Evolutionary conservation across 306 rosid species (phyloP).

Genomic region (Castanea crenata): DNA sequence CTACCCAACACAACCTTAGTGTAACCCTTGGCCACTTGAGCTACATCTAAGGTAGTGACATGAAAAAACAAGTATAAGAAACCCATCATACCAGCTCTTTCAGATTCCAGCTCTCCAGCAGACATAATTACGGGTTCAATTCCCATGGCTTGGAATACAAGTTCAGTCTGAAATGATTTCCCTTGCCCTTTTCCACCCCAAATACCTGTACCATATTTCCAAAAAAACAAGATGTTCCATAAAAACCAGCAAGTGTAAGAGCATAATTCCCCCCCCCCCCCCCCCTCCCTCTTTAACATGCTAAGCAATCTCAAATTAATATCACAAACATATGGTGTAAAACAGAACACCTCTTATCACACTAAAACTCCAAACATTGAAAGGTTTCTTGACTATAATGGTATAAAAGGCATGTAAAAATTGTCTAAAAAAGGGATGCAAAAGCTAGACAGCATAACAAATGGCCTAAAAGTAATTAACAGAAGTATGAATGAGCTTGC

Average conservation of each 20-base stretch:
- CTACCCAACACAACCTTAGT: not conserved
- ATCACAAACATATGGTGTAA: not conserved
- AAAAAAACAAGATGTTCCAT: slow-evolving; percentile 6
- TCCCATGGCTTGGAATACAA: slow-evolving; percentile 90
- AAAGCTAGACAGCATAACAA: not conserved
- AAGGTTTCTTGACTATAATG: not conserved
- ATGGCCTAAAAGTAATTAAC: not conserved
- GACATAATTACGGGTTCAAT: slow-evolving; percentile 93
- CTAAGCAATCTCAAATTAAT: not conserved
- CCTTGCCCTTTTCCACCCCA: slow-evolving; percentile 99
- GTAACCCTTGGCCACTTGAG: no score
- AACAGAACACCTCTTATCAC: not conserved
- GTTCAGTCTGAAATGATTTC: slow-evolving; percentile 97
- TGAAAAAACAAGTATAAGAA: slow-evolving; percentile 1
- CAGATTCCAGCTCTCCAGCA: slow-evolving; percentile 97
- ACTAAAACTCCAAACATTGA: not conserved
- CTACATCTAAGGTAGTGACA: not conserved
- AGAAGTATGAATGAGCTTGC: not conserved
- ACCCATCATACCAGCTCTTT: slow-evolving; percentile 81
- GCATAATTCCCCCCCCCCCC: not conserved
- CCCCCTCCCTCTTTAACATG: not conserved
- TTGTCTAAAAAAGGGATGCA: not conserved
- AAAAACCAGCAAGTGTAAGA: not conserved
- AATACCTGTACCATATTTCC: slow-evolving; percentile 52
- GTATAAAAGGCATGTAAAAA: not conserved